Conservation (phyloP, 2,329 filamentous ascomycete species). For the Phymatotrichopsis omnivora region DNA sequence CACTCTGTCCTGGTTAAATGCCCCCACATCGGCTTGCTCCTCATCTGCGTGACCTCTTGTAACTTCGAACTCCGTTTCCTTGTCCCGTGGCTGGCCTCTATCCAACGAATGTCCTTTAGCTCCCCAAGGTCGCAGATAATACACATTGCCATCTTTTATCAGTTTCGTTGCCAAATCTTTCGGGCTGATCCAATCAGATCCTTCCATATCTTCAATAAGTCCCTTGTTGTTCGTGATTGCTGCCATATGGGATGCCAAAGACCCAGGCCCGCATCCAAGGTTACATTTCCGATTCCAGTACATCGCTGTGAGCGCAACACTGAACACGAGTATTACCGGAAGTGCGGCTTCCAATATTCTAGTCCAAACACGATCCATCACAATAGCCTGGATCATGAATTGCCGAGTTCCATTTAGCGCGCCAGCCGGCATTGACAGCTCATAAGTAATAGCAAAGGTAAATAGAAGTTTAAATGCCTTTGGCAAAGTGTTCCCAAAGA, state of each 20-base stretch:
- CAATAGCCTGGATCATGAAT: conserved; percentile 6
- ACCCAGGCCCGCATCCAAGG: conserved; percentile 6
- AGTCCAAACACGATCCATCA: background rate
- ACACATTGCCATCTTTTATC: too few species aligned
- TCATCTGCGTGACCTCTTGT: too few species aligned
- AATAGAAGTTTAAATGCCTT: conserved; percentile 7
- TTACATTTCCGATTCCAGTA: conserved; percentile 1
- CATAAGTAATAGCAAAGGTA: conserved; percentile 5
- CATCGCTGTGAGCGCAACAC: background rate
- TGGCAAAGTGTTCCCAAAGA: conserved; percentile 3
- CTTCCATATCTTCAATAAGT: conserved; percentile 3
- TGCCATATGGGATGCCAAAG: conserved; percentile 6
- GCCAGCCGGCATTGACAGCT: conserved; percentile 5
- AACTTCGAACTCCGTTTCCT: too few species aligned
- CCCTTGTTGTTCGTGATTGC: conserved; percentile 2
- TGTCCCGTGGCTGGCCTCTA: too few species aligned
- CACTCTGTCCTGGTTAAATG: too few species aligned
- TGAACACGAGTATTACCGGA: background rate
- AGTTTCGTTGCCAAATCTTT: too few species aligned
- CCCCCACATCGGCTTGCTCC: too few species aligned
- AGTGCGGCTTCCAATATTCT: conserved; percentile 8
- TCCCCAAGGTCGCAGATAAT: too few species aligned
- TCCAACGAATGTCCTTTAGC: too few species aligned
- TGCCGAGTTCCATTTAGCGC: background rate
- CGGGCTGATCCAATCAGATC: conserved; percentile 8